Conservation (phyloP, 805 yeast species). For the Millerozyma acaciae region DNA sequence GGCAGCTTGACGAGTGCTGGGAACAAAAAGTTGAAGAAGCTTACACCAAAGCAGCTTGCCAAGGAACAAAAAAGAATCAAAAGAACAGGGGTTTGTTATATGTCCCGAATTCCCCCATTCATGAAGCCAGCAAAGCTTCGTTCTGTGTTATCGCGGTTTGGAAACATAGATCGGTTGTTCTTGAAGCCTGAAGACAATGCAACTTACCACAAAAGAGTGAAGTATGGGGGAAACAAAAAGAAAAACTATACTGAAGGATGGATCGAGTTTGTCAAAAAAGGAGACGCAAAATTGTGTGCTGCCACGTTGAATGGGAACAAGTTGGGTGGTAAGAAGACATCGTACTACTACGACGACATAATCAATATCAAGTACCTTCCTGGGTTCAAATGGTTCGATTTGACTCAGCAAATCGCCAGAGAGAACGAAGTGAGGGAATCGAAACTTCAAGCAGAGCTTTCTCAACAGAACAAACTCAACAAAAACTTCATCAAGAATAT, state of each 20-base stretch:
- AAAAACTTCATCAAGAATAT: slow-evolving; percentile 79
- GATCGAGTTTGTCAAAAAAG: slow-evolving; percentile 85
- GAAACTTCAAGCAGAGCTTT: slow-evolving; percentile 79
- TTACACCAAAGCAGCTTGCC: slow-evolving; percentile 53
- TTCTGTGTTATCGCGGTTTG: slow-evolving; percentile 76
- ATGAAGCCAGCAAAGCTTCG: slow-evolving; percentile 93
- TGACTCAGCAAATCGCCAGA: slow-evolving; percentile 87
- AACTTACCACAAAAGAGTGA: slow-evolving; percentile 62
- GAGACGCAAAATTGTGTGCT: slow-evolving; percentile 86
- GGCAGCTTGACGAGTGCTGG: too few relatives aligned
- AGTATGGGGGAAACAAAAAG: slow-evolving; percentile 90
- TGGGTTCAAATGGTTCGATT: slow-evolving; percentile 92
- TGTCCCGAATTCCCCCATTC: slow-evolving; percentile 90
- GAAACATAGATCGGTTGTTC: slow-evolving; percentile 81
- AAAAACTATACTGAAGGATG: slow-evolving; percentile 90
- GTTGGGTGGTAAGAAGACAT: slow-evolving; percentile 88
- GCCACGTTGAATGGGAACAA: slow-evolving; percentile 81
- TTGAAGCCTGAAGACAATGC: slow-evolving; percentile 79
- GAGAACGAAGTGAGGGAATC: slow-evolving; percentile 88
- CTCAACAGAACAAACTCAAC: slow-evolving; percentile 85
- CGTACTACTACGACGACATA: slow-evolving; percentile 90
- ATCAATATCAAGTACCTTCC: slow-evolving; percentile 85
- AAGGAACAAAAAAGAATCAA: slow-evolving; percentile 53
- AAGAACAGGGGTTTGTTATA: slow-evolving; percentile 87
- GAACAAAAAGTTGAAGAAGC: slow-evolving; percentile 46